These are phyloP conservation scores for Avena insularis DNA, from an alignment of 176 grass and related monocot species.

Conservation along the genomic window DNA sequence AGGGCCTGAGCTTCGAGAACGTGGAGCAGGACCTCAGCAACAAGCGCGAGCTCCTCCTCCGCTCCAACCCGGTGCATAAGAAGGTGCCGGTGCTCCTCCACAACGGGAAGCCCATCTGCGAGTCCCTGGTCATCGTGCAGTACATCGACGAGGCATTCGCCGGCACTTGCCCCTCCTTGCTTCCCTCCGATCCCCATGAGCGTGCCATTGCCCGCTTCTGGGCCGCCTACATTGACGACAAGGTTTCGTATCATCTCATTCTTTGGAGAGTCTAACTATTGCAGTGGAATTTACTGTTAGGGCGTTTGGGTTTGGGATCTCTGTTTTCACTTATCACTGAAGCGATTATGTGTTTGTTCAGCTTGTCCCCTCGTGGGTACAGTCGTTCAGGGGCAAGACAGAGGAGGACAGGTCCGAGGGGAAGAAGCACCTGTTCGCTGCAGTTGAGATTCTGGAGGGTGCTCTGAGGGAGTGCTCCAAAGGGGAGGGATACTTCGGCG, in stretches of 20 bases:
- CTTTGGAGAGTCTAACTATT: not conserved
- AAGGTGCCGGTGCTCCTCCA: conserved; percentile 64
- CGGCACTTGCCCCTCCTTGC: not conserved
- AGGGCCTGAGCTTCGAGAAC: conserved; percentile 36
- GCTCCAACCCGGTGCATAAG: conserved; percentile 56
- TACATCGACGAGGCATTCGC: not conserved
- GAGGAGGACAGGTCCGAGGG: conserved; percentile 28
- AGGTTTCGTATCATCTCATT: not conserved
- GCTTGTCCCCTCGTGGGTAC: conserved; percentile 10
- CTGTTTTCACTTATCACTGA: not conserved
- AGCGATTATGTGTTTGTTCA: not conserved
- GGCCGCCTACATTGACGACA: not conserved
- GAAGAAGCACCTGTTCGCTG: not conserved
- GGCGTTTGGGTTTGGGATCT: not conserved
- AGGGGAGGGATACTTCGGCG: conserved; percentile 53
- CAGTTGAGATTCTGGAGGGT: conserved; percentile 40
- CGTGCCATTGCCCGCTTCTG: not conserved
- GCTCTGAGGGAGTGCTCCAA: conserved; percentile 34
- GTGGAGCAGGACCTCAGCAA: conserved; percentile 33
- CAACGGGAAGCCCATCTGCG: conserved; percentile 28
- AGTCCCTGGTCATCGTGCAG: conserved; percentile 32
- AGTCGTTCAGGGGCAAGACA: conserved; percentile 4
- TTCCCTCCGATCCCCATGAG: not conserved
- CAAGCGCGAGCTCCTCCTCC: conserved; percentile 63
- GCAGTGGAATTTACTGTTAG: not conserved